A percentile compares a stretch with the other conserved stretches of the same genome.
Evolutionary conservation across 1,284 basidiomycete genomes (phyloP).

Genomic region (Mycosarcoma mackinlayi): DNA sequence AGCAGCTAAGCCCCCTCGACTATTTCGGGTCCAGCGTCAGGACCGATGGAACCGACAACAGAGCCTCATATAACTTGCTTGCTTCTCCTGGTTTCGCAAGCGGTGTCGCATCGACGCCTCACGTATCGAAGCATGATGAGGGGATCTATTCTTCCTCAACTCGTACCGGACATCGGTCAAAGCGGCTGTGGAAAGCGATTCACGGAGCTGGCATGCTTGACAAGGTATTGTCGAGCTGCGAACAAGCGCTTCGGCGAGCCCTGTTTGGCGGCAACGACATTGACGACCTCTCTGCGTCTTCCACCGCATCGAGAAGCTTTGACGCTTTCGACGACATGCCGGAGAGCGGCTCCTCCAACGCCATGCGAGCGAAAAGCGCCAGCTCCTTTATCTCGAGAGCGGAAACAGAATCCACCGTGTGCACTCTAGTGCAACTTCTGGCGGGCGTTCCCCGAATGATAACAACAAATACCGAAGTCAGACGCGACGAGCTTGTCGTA

Average conservation of each 20-base stretch:
- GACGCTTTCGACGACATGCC: constrained; percentile 33
- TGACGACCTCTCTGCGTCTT: constrained; percentile 1
- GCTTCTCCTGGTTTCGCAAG: constrained; percentile 11
- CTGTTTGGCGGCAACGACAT: constrained; percentile 14
- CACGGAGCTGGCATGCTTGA: constrained; percentile 20
- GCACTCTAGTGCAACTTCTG: constrained; percentile 12
- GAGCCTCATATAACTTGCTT: background rate
- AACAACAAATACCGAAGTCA: constrained; percentile 7
- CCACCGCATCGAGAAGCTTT: background rate
- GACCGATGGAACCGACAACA: too few relatives aligned
- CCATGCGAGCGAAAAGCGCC: background rate
- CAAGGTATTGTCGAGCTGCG: constrained; percentile 13
- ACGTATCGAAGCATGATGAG: too few relatives aligned
- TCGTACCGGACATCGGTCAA: background rate
- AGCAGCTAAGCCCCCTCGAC: constrained; percentile 21
- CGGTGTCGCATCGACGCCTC: constrained; percentile 10
- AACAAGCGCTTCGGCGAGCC: constrained; percentile 10
- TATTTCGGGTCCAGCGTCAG: background rate
- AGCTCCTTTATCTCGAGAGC: background rate
- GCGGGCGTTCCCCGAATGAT: constrained; percentile 22
- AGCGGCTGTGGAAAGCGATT: constrained; percentile 20
- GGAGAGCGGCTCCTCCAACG: constrained; percentile 13
- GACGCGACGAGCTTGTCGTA: constrained; percentile 23
- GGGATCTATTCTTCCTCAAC: background rate
- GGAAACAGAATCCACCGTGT: constrained; percentile 9